phyloP scores from a whole-genome alignment of 345 rosid genomes.

The Microcos paniculata region DNA sequence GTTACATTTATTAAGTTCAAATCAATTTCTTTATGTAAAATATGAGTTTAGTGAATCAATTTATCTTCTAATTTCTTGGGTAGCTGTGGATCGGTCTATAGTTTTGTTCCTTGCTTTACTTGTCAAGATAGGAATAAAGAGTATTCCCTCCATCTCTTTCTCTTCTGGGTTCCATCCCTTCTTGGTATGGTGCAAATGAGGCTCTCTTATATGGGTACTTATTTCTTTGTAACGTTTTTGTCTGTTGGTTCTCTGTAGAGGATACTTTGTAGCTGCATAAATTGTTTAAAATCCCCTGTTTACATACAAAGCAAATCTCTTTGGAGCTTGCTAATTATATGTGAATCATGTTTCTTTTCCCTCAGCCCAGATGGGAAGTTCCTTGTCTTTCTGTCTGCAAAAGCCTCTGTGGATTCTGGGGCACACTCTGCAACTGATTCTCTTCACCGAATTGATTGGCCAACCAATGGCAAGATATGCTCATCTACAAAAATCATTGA shows the following conservation, averaged over 20 bases:
- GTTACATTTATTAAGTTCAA: background rate
- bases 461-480: constrained; percentile 42
- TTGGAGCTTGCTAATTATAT: constrained; percentile 13
- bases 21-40: background rate
- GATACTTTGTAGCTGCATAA: background rate
- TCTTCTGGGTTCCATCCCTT: background rate
- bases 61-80: constrained; percentile 9
- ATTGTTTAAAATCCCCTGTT: background rate
- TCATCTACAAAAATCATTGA: constrained; percentile 48
- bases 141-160: background rate
- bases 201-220: background rate
- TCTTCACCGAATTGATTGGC: constrained; percentile 83
- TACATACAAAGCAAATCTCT: background rate
- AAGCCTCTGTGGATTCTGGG: constrained; percentile 77
- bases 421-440: constrained; percentile 72
- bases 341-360: constrained; percentile 18
- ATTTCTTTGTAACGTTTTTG: background rate
- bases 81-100: background rate
- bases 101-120: background rate
- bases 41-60: background rate
- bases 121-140: background rate
- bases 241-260: background rate
- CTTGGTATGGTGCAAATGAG: background rate
- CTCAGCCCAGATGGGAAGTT: constrained; percentile 82
- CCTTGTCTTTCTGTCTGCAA: constrained; percentile 73